These are phyloP conservation scores for Globisporangium polare DNA, from an alignment of 352 stramenopile species.

Conservation along the genomic window DNA sequence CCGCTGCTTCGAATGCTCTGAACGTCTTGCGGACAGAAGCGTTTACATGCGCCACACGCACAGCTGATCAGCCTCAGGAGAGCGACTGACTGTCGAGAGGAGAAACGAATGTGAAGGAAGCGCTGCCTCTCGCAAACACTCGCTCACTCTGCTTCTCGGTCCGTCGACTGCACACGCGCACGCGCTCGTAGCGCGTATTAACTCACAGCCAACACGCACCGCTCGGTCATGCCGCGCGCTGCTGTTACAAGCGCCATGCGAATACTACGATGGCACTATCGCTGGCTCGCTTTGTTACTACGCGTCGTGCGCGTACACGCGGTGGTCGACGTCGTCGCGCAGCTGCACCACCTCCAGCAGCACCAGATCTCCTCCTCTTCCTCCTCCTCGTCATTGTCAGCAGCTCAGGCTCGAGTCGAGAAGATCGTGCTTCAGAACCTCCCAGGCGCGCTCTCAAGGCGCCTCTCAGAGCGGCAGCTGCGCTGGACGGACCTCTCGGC, in stretches of 20 bases:
- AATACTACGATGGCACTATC: not conserved
- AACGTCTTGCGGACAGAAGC: no score
- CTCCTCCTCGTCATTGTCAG: not conserved
- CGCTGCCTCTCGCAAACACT: not conserved
- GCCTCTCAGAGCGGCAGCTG: conserved; percentile 1
- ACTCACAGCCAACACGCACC: not conserved
- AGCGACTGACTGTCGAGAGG: no score
- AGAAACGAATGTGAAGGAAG: not conserved
- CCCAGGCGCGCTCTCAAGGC: not conserved
- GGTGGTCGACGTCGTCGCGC: conserved; percentile 3
- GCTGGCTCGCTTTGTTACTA: not conserved
- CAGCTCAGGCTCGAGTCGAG: not conserved
- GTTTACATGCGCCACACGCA: no score
- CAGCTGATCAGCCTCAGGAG: no score
- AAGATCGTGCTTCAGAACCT: conserved; percentile 6
- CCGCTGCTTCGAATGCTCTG: no score
- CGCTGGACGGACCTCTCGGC: not conserved
- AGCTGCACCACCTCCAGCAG: conserved; percentile 3
- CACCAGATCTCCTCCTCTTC: not conserved
- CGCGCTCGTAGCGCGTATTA: not conserved
- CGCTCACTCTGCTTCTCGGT: not conserved
- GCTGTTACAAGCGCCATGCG: not conserved
- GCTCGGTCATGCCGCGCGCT: not conserved
- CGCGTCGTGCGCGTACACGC: not conserved
- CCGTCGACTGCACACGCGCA: not conserved